These are phyloP conservation scores for Sarocladium brachiariae DNA, from an alignment of 2,329 filamentous ascomycete species.

Conservation along the genomic window DNA sequence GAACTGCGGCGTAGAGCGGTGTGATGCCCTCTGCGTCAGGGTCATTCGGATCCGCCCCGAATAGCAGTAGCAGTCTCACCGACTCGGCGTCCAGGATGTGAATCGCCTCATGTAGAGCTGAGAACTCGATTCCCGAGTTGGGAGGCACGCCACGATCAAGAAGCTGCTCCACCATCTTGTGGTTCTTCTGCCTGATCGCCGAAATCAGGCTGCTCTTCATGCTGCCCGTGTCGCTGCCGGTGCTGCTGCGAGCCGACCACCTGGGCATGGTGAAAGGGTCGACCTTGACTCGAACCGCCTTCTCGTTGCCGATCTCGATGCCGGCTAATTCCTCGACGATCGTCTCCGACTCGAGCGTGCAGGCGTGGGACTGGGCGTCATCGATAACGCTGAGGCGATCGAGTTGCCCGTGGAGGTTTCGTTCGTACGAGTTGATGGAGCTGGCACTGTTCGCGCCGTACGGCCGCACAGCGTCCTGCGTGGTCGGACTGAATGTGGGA, in stretches of 20 bases:
- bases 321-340: constrained; percentile 25
- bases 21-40: constrained; percentile 41
- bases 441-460: constrained; percentile 19
- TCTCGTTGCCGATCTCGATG: constrained; percentile 32
- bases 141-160: constrained; percentile 51
- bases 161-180: constrained; percentile 49
- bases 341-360: constrained; percentile 12
- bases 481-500: background rate
- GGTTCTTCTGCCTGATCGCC: constrained; percentile 50
- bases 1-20: constrained; percentile 44
- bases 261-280: constrained; percentile 45
- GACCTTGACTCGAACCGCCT: constrained; percentile 42
- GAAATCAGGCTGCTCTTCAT: constrained; percentile 42
- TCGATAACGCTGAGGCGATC: constrained; percentile 25
- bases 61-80: constrained; percentile 48
- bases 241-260: constrained; percentile 41
- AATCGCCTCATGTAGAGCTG: constrained; percentile 47
- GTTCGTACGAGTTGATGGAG: constrained; percentile 24
- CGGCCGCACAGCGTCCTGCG: constrained; percentile 2
- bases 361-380: constrained; percentile 19
- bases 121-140: constrained; percentile 37
- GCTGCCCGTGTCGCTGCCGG: constrained; percentile 33
- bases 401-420: constrained; percentile 18
- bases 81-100: constrained; percentile 43
- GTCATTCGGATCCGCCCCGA: constrained; percentile 50